Base-by-base conservation (phyloP, 805 yeast genomes). In the Ogataea minuta region DNA sequence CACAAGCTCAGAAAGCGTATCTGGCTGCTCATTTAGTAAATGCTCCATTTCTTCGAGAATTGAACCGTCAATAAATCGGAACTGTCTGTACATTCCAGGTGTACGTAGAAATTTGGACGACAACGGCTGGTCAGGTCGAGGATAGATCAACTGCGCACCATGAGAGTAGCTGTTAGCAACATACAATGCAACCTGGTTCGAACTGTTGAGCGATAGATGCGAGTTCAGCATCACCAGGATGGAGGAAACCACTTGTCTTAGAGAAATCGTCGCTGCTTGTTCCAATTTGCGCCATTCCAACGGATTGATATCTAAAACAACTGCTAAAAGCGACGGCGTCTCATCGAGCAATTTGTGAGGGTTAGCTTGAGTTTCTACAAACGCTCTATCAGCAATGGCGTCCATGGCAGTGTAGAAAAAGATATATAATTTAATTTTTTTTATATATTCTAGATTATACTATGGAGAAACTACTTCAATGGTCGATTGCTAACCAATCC, bases 381-480 rank as follows among this genome's bases (percentile, higher is more conserved):
- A 78, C 7, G 73, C 72, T 36, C 77, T 64, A 44, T 80, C 87
- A 4, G 85, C 70, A 29, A 81, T 81, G 12, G 79, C 85, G 55
- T 81, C 88, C 88, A 81, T 81, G 23, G 30, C 31, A 14, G 25
- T 16, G 33, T 15, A 19, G 23, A 14, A 24, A 32, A 32, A 6
- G 12, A 6, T n/a, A 13, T 11, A 6, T 15, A 32, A 24, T 15
- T 14, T 23, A 14, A 10, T 10, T 24, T n/a, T 26, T 27, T 19
- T 19, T 19, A 6, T 6, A 19, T 37, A 17, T 37, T 37, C 41
- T 37, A 37, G 41, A 37, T 21, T 37, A 14, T 36, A 30, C 40
- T 30, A 91, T 91, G 98, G 97, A 91, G 45, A 90, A 90, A 62
- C 63, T 91, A 45, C 63, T 91, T 47, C 86, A 89, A 52, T 91